Evolutionary conservation across 331 rosid species (phyloP).

Genomic region (Rosa hybrid): DNA sequence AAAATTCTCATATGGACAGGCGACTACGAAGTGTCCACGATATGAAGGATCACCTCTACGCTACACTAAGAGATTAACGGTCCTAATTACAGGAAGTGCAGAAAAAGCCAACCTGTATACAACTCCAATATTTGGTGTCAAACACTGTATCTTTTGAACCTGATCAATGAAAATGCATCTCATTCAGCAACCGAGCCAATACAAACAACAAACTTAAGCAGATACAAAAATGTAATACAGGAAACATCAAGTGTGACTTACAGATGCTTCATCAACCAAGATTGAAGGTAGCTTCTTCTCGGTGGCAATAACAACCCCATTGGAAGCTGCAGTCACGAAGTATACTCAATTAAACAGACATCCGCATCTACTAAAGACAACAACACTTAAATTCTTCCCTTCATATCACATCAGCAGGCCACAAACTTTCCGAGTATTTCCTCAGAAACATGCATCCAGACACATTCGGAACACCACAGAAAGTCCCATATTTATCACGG

Average conservation of each 20-base stretch:
- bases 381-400: neutral
- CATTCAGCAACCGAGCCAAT: neutral
- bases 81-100: neutral
- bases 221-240: neutral
- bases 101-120: slow-evolving; percentile 71
- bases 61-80: neutral
- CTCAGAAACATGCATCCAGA: neutral
- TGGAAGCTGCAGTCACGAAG: slow-evolving; percentile 65
- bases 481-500: neutral
- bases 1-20: neutral
- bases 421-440: neutral
- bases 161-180: slow-evolving; percentile 32
- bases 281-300: slow-evolving; percentile 89
- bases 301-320: slow-evolving; percentile 83
- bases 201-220: neutral
- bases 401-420: neutral
- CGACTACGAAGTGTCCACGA: neutral
- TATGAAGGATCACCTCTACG: too few species aligned
- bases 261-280: slow-evolving; percentile 82
- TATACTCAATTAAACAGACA: neutral
- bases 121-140: slow-evolving; percentile 93
- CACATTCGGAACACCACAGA: neutral
- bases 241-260: slow-evolving; percentile 31
- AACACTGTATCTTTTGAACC: slow-evolving; percentile 84
- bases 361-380: neutral